A percentile compares a stretch with the other conserved stretches of the same genome.
These are phyloP conservation scores for Debaryomyces robertsiae DNA, from an alignment of 1,139 yeast genomes.

Conservation along the genomic window DNA sequence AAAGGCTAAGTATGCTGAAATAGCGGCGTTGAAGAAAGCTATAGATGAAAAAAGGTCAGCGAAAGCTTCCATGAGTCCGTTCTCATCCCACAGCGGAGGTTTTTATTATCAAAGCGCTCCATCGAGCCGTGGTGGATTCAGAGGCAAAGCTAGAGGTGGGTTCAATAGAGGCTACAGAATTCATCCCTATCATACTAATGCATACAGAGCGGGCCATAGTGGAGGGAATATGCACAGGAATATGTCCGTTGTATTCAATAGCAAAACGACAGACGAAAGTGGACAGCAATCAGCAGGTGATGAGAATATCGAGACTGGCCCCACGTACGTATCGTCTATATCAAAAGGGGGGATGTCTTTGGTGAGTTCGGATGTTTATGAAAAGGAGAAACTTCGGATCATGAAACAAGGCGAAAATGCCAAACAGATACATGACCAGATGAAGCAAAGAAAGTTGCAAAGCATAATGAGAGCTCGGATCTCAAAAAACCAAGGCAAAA, in stretches of 20 bases:
- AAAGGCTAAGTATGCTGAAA: constrained; percentile 35
- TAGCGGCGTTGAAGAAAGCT: constrained; percentile 34
- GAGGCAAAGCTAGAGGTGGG: constrained; percentile 13
- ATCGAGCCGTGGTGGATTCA: constrained; percentile 9
- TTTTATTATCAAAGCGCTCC: neutral
- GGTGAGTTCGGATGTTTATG: constrained; percentile 36
- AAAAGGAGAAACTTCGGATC: constrained; percentile 30
- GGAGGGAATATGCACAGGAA: constrained; percentile 20
- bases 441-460: constrained; percentile 17
- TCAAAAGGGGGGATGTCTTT: constrained; percentile 40
- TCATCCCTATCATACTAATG: constrained; percentile 12
- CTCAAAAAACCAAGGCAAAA: constrained; percentile 27
- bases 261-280: constrained; percentile 1
- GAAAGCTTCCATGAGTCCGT: constrained; percentile 5
- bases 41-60: constrained; percentile 24
- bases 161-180: constrained; percentile 14
- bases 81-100: constrained; percentile 5
- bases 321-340: constrained; percentile 27
- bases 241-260: constrained; percentile 28
- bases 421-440: constrained; percentile 21
- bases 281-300: neutral
- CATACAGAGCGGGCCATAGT: constrained; percentile 8
- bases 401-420: constrained; percentile 17
- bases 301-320: constrained; percentile 5
- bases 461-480: constrained; percentile 20